Percentiles rank a stretch among this genome's conserved stretches.
Evolutionary conservation across 768 basidiomycete genomes (phyloP).

Genomic region (Pisolithus tinctorius): DNA sequence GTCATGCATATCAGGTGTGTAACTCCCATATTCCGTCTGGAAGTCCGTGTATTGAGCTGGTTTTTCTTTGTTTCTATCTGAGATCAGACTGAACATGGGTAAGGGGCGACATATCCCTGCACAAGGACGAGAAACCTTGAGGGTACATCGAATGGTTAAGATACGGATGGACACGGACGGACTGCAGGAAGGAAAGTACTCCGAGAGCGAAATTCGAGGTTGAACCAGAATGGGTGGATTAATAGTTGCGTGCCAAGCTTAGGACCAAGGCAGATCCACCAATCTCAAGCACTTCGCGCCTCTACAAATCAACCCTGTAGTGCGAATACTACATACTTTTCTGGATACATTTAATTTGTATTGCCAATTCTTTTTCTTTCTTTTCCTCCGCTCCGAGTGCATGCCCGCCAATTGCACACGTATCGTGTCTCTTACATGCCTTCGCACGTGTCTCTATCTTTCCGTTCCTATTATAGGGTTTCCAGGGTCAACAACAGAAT

Average conservation of each 20-base stretch:
- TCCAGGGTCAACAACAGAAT: too few species aligned
- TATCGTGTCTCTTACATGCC: too few species aligned
- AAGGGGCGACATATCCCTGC: constrained; percentile 37
- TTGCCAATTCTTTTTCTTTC: too few species aligned
- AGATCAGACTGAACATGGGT: constrained; percentile 32
- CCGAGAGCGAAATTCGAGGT: constrained; percentile 32
- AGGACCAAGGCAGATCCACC: background rate
- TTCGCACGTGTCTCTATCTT: too few species aligned
- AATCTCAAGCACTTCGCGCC: too few species aligned
- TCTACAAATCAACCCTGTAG: too few species aligned
- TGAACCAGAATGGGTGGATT: constrained; percentile 37
- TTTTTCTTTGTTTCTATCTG: background rate
- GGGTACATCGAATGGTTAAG: constrained; percentile 42
- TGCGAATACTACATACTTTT: too few species aligned
- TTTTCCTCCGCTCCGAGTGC: too few species aligned
- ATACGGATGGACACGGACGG: constrained; percentile 40
- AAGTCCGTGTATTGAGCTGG: background rate
- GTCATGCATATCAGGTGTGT: constrained; percentile 12
- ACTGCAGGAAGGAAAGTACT: constrained; percentile 28
- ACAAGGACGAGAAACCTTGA: constrained; percentile 20
- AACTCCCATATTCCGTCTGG: background rate
- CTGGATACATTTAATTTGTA: too few species aligned
- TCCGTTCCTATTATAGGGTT: too few species aligned
- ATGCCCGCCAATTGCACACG: too few species aligned
- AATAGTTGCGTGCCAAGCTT: background rate